Conservation (phyloP, 169 alveolate species). For the Plasmodium cynomolgi region DNA sequence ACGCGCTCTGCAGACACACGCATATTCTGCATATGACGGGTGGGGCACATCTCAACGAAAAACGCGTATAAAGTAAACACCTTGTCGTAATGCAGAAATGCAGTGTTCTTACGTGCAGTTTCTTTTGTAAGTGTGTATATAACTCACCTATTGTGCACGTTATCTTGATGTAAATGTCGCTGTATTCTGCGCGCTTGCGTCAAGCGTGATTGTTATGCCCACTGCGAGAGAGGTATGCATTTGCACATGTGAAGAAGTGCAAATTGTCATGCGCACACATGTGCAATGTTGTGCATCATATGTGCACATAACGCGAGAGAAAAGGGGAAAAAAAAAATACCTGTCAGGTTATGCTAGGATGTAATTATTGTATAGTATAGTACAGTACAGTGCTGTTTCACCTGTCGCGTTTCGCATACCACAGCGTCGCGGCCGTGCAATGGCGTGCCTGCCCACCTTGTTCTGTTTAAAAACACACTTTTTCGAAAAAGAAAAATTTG, state of each 20-base stretch:
- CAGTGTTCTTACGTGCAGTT: constrained; percentile 43
- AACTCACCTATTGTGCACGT: neutral
- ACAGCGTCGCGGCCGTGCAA: neutral
- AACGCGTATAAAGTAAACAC: neutral
- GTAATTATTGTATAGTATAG: neutral
- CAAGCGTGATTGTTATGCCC: neutral
- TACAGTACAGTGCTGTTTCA: neutral
- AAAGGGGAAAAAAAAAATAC: neutral
- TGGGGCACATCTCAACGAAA: constrained; percentile 5
- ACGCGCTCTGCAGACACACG: neutral
- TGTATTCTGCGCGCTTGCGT: neutral
- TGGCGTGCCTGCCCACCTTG: neutral
- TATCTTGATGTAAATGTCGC: neutral
- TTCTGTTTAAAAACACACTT: constrained; percentile 4
- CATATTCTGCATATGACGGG: neutral
- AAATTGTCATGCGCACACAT: neutral
- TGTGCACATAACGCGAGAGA: neutral
- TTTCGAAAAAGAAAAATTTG: neutral
- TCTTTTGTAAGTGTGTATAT: constrained; percentile 16
- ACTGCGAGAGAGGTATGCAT: neutral
- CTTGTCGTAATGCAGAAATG: neutral
- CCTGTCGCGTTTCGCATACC: neutral
- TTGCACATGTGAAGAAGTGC: neutral
- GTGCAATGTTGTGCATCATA: neutral
- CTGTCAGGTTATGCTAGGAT: neutral